Evolutionary conservation across 768 basidiomycete genomes (phyloP).

Genomic region (Coprinopsis strossmayeri): DNA sequence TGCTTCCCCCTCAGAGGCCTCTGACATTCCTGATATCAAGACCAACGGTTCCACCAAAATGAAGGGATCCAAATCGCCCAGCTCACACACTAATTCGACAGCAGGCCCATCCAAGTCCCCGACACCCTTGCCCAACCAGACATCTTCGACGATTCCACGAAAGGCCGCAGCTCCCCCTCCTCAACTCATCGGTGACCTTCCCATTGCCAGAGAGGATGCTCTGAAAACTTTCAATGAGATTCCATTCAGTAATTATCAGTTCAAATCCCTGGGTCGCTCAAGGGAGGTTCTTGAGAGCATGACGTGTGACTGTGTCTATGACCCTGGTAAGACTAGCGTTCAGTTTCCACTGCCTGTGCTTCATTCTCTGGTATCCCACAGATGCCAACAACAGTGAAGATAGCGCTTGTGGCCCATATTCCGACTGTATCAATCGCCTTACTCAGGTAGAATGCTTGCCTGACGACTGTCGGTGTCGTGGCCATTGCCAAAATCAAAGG

Average conservation of each 20-base stretch:
- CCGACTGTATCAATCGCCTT: constrained; percentile 95
- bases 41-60: constrained; percentile 25
- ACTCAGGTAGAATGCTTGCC: constrained; percentile 96
- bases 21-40: not conserved
- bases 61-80: constrained; percentile 28
- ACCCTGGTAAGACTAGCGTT: constrained; percentile 59
- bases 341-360: too few relatives aligned
- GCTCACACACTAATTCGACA: constrained; percentile 24
- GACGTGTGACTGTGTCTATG: constrained; percentile 89
- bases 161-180: constrained; percentile 27
- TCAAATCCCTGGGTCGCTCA: constrained; percentile 78
- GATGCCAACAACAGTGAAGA: constrained; percentile 54
- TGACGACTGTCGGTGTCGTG: constrained; percentile 79
- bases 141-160: constrained; percentile 20
- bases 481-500: constrained; percentile 91
- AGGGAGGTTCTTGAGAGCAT: constrained; percentile 88
- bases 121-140: constrained; percentile 35
- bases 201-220: constrained; percentile 69
- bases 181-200: constrained; percentile 79
- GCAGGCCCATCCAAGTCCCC: constrained; percentile 18
- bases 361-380: too few relatives aligned
- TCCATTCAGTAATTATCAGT: constrained; percentile 77
- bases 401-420: constrained; percentile 75
- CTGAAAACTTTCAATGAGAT: constrained; percentile 69
- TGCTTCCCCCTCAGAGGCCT: constrained; percentile 3